These are phyloP conservation scores for Dactylellina leptospora DNA, from an alignment of 2,329 filamentous ascomycete species.

Conservation along the genomic window DNA sequence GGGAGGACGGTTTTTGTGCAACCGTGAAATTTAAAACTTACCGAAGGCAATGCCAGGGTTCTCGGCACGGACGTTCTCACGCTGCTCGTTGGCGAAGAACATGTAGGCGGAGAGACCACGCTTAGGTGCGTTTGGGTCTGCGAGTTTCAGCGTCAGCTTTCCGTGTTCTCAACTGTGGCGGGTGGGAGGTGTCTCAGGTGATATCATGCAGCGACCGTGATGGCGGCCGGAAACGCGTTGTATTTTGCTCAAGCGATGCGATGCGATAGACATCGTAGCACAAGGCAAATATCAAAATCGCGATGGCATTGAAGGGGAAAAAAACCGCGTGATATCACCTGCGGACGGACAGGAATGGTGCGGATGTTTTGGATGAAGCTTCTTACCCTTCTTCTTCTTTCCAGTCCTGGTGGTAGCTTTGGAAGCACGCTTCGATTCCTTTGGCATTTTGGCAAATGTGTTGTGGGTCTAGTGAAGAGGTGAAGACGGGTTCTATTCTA, in stretches of 20 bases:
- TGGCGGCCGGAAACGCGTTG: conserved; percentile 23
- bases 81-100: conserved; percentile 99
- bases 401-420: conserved; percentile 44
- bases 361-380: too few species aligned
- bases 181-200: conserved; percentile 12
- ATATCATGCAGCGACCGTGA: conserved; percentile 2
- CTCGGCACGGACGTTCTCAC: conserved; percentile 96
- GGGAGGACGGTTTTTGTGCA: neutral
- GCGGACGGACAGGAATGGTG: too few species aligned
- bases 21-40: conserved; percentile 62
- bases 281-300: too few species aligned
- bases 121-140: conserved; percentile 98
- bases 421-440: conserved; percentile 23
- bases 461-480: conserved; percentile 38
- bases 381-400: conserved; percentile 54
- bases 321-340: conserved; percentile 1
- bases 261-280: neutral
- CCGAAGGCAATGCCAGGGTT: conserved; percentile 98
- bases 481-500: conserved; percentile 39
- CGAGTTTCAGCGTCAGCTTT: neutral
- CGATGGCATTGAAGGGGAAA: neutral
- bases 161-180: neutral
- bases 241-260: conserved; percentile 6
- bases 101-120: conserved; percentile 99
- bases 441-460: conserved; percentile 49